Conservation (phyloP, 495 filamentous ascomycete genomes). For the Friedmanniomyces simplex region DNA sequence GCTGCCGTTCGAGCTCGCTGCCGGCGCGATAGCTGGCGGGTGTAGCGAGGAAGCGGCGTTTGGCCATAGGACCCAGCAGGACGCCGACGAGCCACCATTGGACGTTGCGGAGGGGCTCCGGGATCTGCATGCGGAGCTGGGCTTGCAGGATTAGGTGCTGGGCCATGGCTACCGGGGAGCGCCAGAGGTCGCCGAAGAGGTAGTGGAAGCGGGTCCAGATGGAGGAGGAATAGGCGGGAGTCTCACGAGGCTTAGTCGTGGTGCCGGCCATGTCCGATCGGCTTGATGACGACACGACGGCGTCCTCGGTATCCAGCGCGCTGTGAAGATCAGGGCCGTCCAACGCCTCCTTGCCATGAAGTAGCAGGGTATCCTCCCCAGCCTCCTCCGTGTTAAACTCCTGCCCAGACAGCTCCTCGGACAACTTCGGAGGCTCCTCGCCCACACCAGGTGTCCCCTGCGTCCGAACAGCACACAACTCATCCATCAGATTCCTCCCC, state of each 20-base stretch:
- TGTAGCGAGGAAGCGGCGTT: neutral
- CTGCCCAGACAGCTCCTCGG: neutral
- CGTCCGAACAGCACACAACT: slow-evolving; percentile 9
- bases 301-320: neutral
- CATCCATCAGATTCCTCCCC: slow-evolving; percentile 21
- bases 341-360: neutral
- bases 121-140: slow-evolving; percentile 7
- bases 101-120: slow-evolving; percentile 10
- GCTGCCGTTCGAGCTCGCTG: neutral
- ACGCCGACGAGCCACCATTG: slow-evolving; percentile 22
- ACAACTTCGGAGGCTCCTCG: neutral
- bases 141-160: slow-evolving; percentile 15
- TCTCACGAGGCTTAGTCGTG: no score
- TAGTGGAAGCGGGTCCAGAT: slow-evolving; percentile 2
- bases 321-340: no score
- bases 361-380: neutral
- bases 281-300: neutral
- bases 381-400: neutral
- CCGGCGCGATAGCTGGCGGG: neutral
- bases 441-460: neutral
- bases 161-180: slow-evolving; percentile 8
- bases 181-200: slow-evolving; percentile 14
- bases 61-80: slow-evolving; percentile 15
- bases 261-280: neutral
- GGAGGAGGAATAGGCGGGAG: neutral